Evolutionary conservation across 1,284 basidiomycete species (phyloP).

Genomic region (Boletus calvinii): DNA sequence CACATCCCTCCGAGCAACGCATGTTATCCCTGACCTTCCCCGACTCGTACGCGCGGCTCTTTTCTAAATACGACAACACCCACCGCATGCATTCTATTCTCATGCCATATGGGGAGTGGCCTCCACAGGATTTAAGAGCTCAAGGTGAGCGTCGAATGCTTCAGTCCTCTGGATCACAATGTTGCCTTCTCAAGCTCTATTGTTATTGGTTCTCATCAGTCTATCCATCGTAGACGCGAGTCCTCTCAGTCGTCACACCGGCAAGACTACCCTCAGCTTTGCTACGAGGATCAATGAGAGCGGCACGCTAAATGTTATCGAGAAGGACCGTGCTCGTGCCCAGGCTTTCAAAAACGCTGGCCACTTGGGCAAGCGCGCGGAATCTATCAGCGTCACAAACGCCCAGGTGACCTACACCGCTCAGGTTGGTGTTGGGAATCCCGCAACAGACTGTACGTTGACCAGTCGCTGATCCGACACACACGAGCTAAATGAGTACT

Average conservation of each 20-base stretch:
- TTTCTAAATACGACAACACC: not conserved
- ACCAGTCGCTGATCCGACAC: not conserved
- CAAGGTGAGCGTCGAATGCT: not conserved
- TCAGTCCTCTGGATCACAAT: conserved; percentile 6
- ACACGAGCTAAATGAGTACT: not conserved
- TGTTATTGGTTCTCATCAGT: conserved; percentile 14
- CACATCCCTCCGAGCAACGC: not conserved
- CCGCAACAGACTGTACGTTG: conserved; percentile 40
- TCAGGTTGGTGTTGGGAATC: conserved; percentile 43
- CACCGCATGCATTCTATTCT: not conserved
- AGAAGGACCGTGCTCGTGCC: conserved; percentile 9
- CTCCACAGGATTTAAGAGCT: conserved; percentile 2
- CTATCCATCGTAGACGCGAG: conserved; percentile 15
- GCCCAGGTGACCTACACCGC: conserved; percentile 34
- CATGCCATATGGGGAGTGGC: not conserved
- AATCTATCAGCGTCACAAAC: conserved; percentile 11
- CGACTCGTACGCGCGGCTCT: not conserved
- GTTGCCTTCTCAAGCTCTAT: conserved; percentile 18
- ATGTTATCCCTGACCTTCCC: not conserved
- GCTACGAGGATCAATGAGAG: conserved; percentile 16
- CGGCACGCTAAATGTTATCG: conserved; percentile 6
- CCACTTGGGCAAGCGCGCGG: conserved; percentile 6
- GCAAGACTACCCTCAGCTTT: conserved; percentile 20
- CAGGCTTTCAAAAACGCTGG: not conserved
- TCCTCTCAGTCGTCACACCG: conserved; percentile 8